Base-by-base conservation (phyloP, 495 filamentous ascomycete species). In the Aspergillus avenaceus region DNA sequence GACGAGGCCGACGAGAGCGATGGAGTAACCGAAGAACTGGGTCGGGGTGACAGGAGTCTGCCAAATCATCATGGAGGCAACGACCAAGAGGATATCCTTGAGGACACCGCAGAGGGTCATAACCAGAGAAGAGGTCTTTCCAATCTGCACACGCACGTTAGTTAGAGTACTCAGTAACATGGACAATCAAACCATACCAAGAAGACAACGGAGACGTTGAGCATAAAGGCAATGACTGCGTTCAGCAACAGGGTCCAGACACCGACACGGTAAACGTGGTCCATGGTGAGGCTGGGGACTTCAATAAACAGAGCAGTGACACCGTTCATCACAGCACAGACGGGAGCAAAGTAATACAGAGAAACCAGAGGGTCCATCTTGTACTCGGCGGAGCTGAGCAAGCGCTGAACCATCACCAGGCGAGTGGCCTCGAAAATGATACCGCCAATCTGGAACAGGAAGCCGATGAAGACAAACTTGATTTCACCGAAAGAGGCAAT, bases 321-420 rank as follows among this genome's bases (percentile, higher is more conserved):
- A 60, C 82, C 81, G 74, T 96, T 97, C 86, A 96, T 95, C 58
- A 83, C 76, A 46, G 91, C 89, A 73, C 91, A 97, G 56, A 92
- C 84, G 6, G 91, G 91, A 8, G 91, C 91, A 59, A 92, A 97
- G 78, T 97, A 96, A 81, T 96, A 97, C 9, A 97, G 81, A 7
- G 91, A 96, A 28, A 97, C 91, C 31, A 96, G 80, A 44, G 91
- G 91, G 67, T 97, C 91, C 91, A 97, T 97, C 84, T 95, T 96
- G 81, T 83, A 95, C 74, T 95, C 91, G 44, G 87, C 77, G 9
- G 86, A 89, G 79, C 84, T 91, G 47, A 97, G 82, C 41, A 97
- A 78, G 36, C 84, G 83, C 76, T 96, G 85, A 37, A 97, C 89
- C 86, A 97, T 84, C 68, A 90, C 88, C 56, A 97, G 80, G 59